Evolutionary conservation across 176 grass and related monocot species (phyloP).

Genomic region (Puya raimondii): DNA sequence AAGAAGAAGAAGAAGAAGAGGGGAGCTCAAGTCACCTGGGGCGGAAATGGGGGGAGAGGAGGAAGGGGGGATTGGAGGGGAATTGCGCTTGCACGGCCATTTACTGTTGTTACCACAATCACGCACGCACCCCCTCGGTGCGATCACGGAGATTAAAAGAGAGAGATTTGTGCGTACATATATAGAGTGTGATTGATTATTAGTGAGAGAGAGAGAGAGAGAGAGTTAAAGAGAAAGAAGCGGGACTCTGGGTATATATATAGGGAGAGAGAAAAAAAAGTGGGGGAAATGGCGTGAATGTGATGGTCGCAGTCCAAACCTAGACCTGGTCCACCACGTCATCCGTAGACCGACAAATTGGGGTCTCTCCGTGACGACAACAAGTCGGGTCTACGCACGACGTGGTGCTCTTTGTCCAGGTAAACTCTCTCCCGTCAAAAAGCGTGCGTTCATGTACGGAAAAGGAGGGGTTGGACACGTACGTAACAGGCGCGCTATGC

Average conservation of each 20-base stretch:
- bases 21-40: neutral
- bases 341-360: too few species aligned
- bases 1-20: neutral
- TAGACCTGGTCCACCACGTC: too few species aligned
- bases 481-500: neutral
- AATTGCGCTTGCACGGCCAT: slow-evolving; percentile 55
- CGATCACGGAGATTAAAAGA: neutral
- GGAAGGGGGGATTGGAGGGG: slow-evolving; percentile 24
- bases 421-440: too few species aligned
- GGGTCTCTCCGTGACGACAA: too few species aligned
- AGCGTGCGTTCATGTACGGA: neutral
- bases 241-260: neutral
- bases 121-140: neutral
- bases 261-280: neutral
- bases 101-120: too few species aligned
- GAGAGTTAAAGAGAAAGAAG: slow-evolving; percentile 10
- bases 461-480: neutral
- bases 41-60: slow-evolving; percentile 27
- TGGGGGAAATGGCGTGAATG: neutral
- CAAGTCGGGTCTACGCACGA: too few species aligned
- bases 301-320: neutral
- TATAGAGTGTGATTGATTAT: neutral
- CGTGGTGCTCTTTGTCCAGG: too few species aligned
- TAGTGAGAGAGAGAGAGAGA: neutral
- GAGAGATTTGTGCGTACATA: neutral